Conservation (phyloP, 139 green algal genomes). For the Picochlorum sp. region DNA sequence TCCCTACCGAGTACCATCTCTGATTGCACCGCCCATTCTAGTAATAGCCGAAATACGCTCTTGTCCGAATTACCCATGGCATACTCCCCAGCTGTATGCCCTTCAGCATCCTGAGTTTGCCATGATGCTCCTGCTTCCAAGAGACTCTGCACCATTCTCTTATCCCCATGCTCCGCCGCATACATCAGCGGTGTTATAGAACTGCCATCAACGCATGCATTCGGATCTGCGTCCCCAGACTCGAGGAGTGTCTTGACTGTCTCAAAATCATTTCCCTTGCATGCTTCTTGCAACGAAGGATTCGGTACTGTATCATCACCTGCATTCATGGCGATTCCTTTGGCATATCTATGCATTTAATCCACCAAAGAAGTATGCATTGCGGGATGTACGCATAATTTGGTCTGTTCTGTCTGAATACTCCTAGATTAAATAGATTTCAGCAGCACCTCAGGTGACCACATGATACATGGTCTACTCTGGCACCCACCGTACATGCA, state of each 20-base stretch:
- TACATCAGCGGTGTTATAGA: constrained; percentile 31
- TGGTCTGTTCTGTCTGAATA: no score
- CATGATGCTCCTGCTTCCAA: constrained; percentile 30
- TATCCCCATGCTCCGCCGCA: constrained; percentile 23
- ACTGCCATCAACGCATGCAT: constrained; percentile 10
- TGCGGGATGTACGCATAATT: no score
- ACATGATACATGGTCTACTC: no score
- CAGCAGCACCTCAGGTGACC: no score
- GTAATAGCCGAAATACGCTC: constrained; percentile 16
- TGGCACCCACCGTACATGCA: no score
- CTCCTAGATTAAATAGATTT: no score
- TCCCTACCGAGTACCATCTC: constrained; percentile 25
- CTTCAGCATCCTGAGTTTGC: constrained; percentile 18
- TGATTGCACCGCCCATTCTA: constrained; percentile 25
- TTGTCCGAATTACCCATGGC: constrained; percentile 10
- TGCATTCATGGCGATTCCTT: no score
- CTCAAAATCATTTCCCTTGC: constrained; percentile 20
- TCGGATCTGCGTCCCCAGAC: constrained; percentile 24
- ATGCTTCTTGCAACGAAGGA: not conserved
- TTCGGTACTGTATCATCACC: no score
- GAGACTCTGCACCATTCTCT: constrained; percentile 12
- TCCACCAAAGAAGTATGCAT: no score
- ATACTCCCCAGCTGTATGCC: constrained; percentile 29
- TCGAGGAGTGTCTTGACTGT: constrained; percentile 32
- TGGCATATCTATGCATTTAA: no score